Base-by-base conservation (phyloP, 2,329 filamentous ascomycete genomes). In the Trichoderma semiorbis region DNA sequence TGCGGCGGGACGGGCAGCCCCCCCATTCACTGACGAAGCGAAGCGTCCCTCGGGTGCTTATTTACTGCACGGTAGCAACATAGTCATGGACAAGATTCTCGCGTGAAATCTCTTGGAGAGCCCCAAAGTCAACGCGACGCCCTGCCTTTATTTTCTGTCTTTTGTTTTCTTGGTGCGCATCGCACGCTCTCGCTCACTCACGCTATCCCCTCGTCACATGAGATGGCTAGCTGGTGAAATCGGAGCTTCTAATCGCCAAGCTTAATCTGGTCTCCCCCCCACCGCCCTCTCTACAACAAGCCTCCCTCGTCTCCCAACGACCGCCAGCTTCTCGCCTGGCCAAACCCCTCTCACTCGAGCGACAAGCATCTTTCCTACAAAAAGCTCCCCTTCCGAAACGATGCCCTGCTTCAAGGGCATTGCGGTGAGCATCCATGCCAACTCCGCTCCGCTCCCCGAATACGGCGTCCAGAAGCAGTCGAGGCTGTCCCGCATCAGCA, bases 321-420 rank as follows among this genome's bases (percentile, higher is more conserved):
- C 36, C 67, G 55, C 71, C 53, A 69, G 62, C 69, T 75, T 75
- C 39, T 58, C 62, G 16, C 26, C 30, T 14, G 21, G 43, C 66
- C 55, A 62, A 71, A 68, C 6, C 21, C 63, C 18, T 16, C 43
- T 62, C 47, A 3, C 50, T 47, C 70, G 43, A 55, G 47, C 63
- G 32, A 28, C 34, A 57, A 57, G 8, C 24, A 26, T 32, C 36
- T 28, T 24, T 30, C 26, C 28, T 11, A 32, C 26, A 66, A 62
- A 21, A 21, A 43, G 43, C 60, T 73, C 71, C 72, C 75, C 75
- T 78, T 79, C 88, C 80, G 80, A 32, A 50, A 71, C 60, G 47
- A 90, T 90, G 96, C 96, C 96, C 85, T 98, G 95, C 90, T 99
- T 98, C 86, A 97, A 98, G 87, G 96, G 96, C 84, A 94, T 99